These are phyloP conservation scores for Colletotrichum lentis DNA, from an alignment of 2,329 filamentous ascomycete genomes.

Conservation along the genomic window DNA sequence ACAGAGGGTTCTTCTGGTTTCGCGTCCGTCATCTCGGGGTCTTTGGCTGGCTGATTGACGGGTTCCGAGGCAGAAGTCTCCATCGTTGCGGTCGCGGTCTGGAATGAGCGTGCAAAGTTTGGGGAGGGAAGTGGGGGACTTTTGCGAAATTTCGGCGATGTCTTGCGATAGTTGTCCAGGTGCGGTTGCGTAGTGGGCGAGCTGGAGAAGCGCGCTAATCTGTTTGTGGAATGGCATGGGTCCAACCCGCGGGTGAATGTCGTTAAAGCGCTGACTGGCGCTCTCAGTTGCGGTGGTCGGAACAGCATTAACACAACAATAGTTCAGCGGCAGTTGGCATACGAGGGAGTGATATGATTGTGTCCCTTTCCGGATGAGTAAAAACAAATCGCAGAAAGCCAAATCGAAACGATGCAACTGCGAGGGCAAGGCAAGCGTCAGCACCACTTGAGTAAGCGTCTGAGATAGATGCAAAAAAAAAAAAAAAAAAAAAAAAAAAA, in stretches of 20 bases:
- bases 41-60: conserved; percentile 3
- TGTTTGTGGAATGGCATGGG: conserved; percentile 6
- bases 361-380: too few species aligned
- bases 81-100: conserved; percentile 18
- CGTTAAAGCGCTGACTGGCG: conserved; percentile 1
- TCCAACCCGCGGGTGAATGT: not conserved
- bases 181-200: conserved; percentile 15
- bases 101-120: conserved; percentile 20
- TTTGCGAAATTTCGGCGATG: conserved; percentile 35
- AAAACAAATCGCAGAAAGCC: not conserved
- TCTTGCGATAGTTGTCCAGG: conserved; percentile 19
- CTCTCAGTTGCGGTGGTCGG: conserved; percentile 17
- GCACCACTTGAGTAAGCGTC: not conserved
- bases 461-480: not conserved
- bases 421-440: not conserved
- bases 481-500: not conserved
- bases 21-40: conserved; percentile 15
- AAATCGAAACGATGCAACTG: not conserved
- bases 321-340: not conserved
- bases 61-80: conserved; percentile 6
- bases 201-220: conserved; percentile 20
- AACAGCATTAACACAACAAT: conserved; percentile 8
- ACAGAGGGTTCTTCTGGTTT: not conserved
- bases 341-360: not conserved
- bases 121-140: conserved; percentile 31